phyloP scores from a whole-genome alignment of 2,329 filamentous ascomycete species.

The Calcarisporium arbuscula region DNA sequence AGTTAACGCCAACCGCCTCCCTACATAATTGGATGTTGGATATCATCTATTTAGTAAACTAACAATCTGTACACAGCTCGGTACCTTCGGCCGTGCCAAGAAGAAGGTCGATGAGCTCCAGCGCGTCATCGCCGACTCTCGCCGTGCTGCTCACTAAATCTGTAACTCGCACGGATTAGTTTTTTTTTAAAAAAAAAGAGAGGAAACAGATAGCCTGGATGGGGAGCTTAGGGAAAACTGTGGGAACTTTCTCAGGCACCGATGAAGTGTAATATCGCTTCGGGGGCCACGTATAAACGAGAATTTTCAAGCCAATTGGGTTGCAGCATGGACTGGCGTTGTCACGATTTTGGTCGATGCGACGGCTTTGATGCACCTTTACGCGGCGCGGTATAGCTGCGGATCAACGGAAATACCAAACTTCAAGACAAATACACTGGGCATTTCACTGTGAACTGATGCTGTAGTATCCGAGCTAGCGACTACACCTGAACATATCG shows the following conservation, averaged over 20 bases:
- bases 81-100: constrained; percentile 98
- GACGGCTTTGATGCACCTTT: constrained; percentile 25
- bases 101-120: constrained; percentile 99
- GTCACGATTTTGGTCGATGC: constrained; percentile 27
- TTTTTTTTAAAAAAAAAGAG: too few relatives aligned
- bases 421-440: constrained; percentile 18
- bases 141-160: constrained; percentile 57
- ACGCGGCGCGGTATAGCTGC: constrained; percentile 24
- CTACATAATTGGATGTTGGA: constrained; percentile 3
- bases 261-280: too few relatives aligned
- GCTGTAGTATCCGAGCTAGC: too few relatives aligned
- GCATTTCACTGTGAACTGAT: too few relatives aligned
- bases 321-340: constrained; percentile 30
- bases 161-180: too few relatives aligned
- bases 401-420: constrained; percentile 29
- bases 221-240: too few relatives aligned
- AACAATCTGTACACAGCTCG: constrained; percentile 57
- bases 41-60: too few relatives aligned
- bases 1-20: constrained; percentile 1
- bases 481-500: too few relatives aligned
- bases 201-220: neutral
- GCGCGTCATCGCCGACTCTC: constrained; percentile 94
- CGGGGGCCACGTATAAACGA: too few relatives aligned
- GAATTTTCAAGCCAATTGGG: too few relatives aligned
- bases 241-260: too few relatives aligned